Percentiles rank a stretch among this genome's conserved stretches.
phyloP scores from a whole-genome alignment of 495 filamentous ascomycete genomes.

The Neurospora sp. region DNA sequence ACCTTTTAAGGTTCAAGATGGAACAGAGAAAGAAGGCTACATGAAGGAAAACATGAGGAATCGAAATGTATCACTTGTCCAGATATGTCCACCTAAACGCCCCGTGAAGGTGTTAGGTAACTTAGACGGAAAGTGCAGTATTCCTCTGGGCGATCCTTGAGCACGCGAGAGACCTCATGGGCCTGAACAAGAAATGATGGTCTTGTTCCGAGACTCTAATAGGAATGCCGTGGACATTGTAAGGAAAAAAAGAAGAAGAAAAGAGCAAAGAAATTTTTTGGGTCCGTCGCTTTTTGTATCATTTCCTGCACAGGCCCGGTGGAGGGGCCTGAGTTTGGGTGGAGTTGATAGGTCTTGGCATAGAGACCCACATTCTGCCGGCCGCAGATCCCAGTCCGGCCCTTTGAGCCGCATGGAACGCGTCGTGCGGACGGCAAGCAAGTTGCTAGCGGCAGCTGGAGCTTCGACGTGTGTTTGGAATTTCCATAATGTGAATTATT shows the following conservation, averaged over 20 bases:
- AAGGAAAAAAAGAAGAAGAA: slow-evolving; percentile 41
- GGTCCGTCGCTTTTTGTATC: not conserved
- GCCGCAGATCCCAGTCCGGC: not conserved
- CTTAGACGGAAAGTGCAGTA: slow-evolving; percentile 49
- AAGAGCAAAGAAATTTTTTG: slow-evolving; percentile 14
- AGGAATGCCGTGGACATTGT: slow-evolving; percentile 87
- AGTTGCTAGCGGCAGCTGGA: not conserved
- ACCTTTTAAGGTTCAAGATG: slow-evolving; percentile 72
- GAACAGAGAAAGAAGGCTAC: slow-evolving; percentile 53
- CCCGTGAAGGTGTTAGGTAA: slow-evolving; percentile 45
- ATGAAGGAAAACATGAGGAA: slow-evolving; percentile 8
- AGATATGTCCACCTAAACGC: slow-evolving; percentile 34
- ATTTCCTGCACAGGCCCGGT: not conserved
- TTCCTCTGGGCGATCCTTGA: slow-evolving; percentile 96
- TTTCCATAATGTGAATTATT: not conserved
- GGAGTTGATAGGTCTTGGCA: not conserved
- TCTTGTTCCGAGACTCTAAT: slow-evolving; percentile 99
- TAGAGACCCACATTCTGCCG: not conserved
- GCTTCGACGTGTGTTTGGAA: not conserved
- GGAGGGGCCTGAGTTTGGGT: not conserved
- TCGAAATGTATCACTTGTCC: slow-evolving; percentile 35
- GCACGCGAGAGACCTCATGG: slow-evolving; percentile 81
- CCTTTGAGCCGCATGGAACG: not conserved
- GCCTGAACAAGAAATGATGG: slow-evolving; percentile 91
- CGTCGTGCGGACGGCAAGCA: not conserved